Conservation (phyloP, 495 filamentous ascomycete genomes). For the Aspergillus cristatus region DNA sequence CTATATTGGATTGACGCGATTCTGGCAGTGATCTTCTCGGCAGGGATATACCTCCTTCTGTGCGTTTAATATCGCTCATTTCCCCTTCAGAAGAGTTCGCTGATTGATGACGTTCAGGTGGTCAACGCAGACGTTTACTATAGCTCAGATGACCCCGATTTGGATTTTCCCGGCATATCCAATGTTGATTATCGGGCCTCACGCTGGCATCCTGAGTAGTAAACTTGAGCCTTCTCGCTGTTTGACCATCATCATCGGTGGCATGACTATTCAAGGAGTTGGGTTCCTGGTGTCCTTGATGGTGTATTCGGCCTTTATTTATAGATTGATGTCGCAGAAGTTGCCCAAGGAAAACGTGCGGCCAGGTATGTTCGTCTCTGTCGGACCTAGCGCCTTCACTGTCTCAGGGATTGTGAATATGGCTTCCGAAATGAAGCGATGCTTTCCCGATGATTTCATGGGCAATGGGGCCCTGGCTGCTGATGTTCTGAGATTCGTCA, state of each 20-base stretch:
- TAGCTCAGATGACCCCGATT: conserved; percentile 79
- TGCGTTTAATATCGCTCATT: no score
- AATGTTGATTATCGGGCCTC: conserved; percentile 68
- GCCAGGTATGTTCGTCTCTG: conserved; percentile 78
- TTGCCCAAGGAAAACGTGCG: conserved; percentile 66
- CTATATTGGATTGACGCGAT: conserved; percentile 68
- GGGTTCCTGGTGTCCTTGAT: conserved; percentile 79
- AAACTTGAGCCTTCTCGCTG: conserved; percentile 36
- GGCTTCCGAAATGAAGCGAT: conserved; percentile 35
- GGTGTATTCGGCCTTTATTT: conserved; percentile 80
- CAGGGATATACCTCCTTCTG: conserved; percentile 64
- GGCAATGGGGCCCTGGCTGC: conserved; percentile 48
- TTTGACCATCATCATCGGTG: conserved; percentile 59
- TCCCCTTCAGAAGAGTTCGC: not conserved
- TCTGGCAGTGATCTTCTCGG: conserved; percentile 53
- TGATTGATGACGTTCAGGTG: conserved; percentile 37
- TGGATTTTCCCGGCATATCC: conserved; percentile 93
- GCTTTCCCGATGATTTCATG: conserved; percentile 48
- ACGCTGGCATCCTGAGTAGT: conserved; percentile 56
- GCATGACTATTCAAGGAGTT: conserved; percentile 68
- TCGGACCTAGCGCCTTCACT: conserved; percentile 74
- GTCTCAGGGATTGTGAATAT: conserved; percentile 58
- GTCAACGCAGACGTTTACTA: conserved; percentile 68
- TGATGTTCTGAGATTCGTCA: conserved; percentile 43
- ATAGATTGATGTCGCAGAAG: conserved; percentile 87